Base-by-base conservation (phyloP, 805 yeast species). In the Ogataea paraovalis region DNA sequence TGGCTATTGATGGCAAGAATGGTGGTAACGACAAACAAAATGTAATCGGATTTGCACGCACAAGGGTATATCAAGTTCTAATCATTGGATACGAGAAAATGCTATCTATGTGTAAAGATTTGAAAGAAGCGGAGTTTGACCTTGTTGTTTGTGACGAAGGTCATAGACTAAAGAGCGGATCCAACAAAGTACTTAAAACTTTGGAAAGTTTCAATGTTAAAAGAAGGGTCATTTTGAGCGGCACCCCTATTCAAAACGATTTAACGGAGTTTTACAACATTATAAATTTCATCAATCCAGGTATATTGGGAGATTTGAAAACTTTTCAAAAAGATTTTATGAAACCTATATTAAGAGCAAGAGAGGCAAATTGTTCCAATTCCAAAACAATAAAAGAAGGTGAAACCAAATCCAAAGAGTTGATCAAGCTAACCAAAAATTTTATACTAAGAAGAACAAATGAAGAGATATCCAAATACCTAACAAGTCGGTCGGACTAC, bases 61-160 rank as follows among this genome's bases (percentile, higher is more conserved):
- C 89, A 14, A 77, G 76, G 49, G 89, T 88, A 0, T 86, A 87
- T 59, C 95, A 90, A 57, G 88, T 94, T 0, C 62, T 94, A 58
- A 78, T 94, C 7, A 76, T 90, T 53, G 96, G 97, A 3, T 94
- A 94, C 63, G 99, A 94, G 60, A 87, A 87, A 58, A 70, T 91
- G 33, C 64, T 80, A 14, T 73, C 75, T 14, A 72, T 82, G 57
- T 66, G 74, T 20, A 69, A 72, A 6, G 83, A 85, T 49, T 58
- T 86, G 7, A 56, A 70, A 1, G 62, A 69, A 2, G 72, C 72
- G 2, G 48, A 61, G 3, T 69, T 80, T 51, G 98, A 90, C 61
- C 55, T 94, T 16, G 68, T 94, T 18, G 78, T 94, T 1, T 94
- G 97, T 64, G 99, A 94, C 65, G 99, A 94, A 61, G 99, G 98